phyloP scores from a whole-genome alignment of 2,329 filamentous ascomycete species.

The Furcasterigmium furcatum region DNA sequence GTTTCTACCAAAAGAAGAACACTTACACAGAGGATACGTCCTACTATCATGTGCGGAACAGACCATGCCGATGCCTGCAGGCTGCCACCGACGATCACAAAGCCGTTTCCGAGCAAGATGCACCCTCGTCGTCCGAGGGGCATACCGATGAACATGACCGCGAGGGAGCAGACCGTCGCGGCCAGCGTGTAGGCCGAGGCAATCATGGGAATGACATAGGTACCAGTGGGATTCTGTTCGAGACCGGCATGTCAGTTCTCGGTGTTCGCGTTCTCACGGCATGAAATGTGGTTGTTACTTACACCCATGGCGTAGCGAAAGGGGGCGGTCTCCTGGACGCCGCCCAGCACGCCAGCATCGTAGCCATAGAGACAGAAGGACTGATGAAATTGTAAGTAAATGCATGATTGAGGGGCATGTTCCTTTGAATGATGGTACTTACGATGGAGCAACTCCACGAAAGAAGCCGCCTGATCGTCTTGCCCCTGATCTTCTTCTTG shows the following conservation, averaged over 20 bases:
- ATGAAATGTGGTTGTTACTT: neutral
- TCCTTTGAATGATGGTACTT: neutral
- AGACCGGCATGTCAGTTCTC: neutral
- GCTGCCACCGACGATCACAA: constrained; percentile 7
- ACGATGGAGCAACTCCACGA: constrained; percentile 1
- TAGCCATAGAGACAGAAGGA: constrained; percentile 10
- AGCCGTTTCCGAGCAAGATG: constrained; percentile 7
- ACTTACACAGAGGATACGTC: constrained; percentile 7
- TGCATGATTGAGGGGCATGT: neutral
- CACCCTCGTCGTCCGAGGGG: constrained; percentile 8
- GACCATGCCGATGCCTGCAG: constrained; percentile 10
- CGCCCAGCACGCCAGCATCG: constrained; percentile 9
- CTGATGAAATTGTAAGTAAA: neutral
- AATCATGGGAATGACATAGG: constrained; percentile 11
- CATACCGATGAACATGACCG: constrained; percentile 9
- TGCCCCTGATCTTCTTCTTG: constrained; percentile 1
- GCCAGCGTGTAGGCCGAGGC: constrained; percentile 10
- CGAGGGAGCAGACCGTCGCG: constrained; percentile 9
- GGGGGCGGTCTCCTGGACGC: constrained; percentile 8
- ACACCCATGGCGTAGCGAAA: constrained; percentile 7
- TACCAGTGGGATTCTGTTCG: constrained; percentile 8
- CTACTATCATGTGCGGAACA: constrained; percentile 10
- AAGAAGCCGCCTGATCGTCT: neutral
- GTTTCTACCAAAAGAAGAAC: neutral
- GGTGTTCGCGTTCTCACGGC: neutral